Conservation (phyloP, 495 filamentous ascomycete genomes). For the Tirmania nivea region DNA sequence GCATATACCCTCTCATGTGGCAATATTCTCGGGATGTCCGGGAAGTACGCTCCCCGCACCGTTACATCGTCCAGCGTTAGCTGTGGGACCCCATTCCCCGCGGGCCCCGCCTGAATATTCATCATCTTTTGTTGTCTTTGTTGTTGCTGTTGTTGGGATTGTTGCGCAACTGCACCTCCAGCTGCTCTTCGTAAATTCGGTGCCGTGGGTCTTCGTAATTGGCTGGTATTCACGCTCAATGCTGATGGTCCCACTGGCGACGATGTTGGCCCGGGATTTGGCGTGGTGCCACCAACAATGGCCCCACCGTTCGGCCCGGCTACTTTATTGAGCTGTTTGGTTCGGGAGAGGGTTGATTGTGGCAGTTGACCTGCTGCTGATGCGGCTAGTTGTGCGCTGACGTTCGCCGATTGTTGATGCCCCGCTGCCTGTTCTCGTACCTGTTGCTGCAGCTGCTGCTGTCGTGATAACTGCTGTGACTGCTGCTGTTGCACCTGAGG, state of each 20-base stretch:
- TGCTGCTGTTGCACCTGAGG: background rate
- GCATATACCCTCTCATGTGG: conserved; percentile 34
- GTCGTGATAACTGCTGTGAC: background rate
- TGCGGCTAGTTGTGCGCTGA: no score
- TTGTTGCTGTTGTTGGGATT: background rate
- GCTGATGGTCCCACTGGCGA: no score
- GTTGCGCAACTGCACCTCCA: background rate
- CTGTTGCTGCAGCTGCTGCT: background rate
- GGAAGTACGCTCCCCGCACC: conserved; percentile 5
- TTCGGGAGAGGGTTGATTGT: no score
- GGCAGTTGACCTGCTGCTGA: no score
- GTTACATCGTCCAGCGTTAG: background rate
- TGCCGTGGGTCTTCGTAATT: background rate
- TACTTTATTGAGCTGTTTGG: no score
- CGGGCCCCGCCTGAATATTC: background rate
- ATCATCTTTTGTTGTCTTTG: background rate
- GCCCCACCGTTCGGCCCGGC: no score
- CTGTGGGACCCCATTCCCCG: background rate
- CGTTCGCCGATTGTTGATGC: no score
- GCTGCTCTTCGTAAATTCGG: background rate
- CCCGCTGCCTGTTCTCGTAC: background rate
- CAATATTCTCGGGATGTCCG: conserved; percentile 34
- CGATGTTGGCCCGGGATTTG: no score
- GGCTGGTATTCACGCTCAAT: no score
- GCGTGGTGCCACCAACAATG: no score